Conservation (phyloP, 2,329 filamentous ascomycete genomes). For the Nigrograna mackinnonii region DNA sequence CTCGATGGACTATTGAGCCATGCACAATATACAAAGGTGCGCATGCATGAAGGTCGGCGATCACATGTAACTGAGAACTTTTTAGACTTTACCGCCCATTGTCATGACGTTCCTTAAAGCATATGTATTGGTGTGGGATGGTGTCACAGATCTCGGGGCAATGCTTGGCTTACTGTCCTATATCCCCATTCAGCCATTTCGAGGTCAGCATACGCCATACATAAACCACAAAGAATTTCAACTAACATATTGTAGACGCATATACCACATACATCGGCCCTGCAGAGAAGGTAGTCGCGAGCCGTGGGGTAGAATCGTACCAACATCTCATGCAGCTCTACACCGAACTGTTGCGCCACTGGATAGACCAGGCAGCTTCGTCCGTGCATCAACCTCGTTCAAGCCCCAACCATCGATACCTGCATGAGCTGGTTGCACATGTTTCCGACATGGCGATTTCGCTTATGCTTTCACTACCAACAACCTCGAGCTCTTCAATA, state of each 20-base stretch:
- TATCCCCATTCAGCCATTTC: conserved; percentile 54
- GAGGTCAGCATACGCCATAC: conserved; percentile 49
- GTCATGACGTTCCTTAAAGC: conserved; percentile 34
- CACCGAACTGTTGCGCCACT: conserved; percentile 64
- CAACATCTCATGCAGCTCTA: conserved; percentile 69
- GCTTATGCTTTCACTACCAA: conserved; percentile 27
- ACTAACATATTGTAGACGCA: conserved; percentile 28
- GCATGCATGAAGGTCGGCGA: background rate
- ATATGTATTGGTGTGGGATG: conserved; percentile 43
- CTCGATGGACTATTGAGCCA: conserved; percentile 36
- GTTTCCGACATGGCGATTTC: conserved; percentile 35
- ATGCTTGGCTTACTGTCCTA: conserved; percentile 57
- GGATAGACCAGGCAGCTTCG: conserved; percentile 42
- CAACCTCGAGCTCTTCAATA: conserved; percentile 39
- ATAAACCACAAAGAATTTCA: background rate
- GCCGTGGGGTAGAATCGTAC: conserved; percentile 53
- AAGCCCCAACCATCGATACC: conserved; percentile 52
- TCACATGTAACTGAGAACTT: conserved; percentile 7
- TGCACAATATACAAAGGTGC: conserved; percentile 39
- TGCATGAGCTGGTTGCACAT: conserved; percentile 30
- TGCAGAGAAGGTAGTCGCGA: conserved; percentile 46
- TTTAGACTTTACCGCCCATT: conserved; percentile 33
- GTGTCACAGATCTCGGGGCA: conserved; percentile 27
- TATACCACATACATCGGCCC: conserved; percentile 40
- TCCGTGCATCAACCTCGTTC: conserved; percentile 25